Evolutionary conservation across 106 monocot genomes (phyloP).

Genomic region (Dendrobium nobile): DNA sequence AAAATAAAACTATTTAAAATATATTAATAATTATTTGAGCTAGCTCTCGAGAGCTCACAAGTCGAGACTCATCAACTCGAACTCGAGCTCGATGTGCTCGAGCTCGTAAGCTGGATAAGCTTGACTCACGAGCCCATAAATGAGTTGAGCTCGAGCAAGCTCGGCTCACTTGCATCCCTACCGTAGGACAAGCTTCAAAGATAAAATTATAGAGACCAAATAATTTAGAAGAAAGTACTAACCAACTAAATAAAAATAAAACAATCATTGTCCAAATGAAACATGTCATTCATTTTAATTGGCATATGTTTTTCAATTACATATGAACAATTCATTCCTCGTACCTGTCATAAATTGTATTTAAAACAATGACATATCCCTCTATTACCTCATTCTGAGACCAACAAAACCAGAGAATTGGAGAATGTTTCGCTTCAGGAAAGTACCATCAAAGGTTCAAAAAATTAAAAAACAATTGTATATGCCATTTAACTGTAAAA

Average conservation of each 20-base stretch:
- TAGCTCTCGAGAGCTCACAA: too few relatives aligned
- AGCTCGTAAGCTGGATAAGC: too few relatives aligned
- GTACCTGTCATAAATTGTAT: neutral
- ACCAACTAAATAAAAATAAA: neutral
- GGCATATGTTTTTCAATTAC: neutral
- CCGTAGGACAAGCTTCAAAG: too few relatives aligned
- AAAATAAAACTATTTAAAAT: too few relatives aligned
- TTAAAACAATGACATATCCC: neutral
- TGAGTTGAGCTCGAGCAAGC: too few relatives aligned
- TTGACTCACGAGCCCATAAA: too few relatives aligned
- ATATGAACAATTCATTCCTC: neutral
- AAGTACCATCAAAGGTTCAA: slow-evolving; percentile 26
- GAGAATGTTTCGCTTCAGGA: slow-evolving; percentile 66
- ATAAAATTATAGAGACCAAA: too few relatives aligned
- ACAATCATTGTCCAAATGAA: neutral
- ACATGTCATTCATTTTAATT: neutral
- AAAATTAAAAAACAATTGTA: neutral
- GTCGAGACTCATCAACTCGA: too few relatives aligned
- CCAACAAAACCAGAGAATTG: slow-evolving; percentile 98
- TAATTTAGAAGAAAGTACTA: too few relatives aligned
- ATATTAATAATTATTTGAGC: too few relatives aligned
- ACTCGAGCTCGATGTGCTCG: too few relatives aligned
- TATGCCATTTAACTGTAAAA: neutral
- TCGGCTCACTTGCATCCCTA: too few relatives aligned
- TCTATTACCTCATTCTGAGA: slow-evolving; percentile 54